Percentiles rank a stretch among this genome's conserved stretches.
phyloP scores from a whole-genome alignment of 768 basidiomycete genomes.

The Galerina sulciceps region DNA sequence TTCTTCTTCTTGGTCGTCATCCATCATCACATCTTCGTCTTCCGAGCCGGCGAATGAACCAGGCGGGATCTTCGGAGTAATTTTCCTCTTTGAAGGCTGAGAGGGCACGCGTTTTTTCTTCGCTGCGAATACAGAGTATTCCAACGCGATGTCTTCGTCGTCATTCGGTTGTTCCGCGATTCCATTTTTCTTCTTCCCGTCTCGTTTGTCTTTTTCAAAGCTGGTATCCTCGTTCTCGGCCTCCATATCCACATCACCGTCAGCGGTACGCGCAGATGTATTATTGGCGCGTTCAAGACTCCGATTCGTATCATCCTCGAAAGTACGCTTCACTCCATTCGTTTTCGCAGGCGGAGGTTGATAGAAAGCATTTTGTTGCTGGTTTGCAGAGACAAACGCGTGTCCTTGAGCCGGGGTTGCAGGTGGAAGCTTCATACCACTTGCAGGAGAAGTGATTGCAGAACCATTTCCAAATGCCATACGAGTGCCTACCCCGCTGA shows the following conservation, averaged over 20 bases:
- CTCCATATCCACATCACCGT: slow-evolving; percentile 27
- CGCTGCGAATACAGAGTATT: slow-evolving; percentile 32
- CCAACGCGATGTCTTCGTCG: slow-evolving; percentile 23
- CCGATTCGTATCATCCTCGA: slow-evolving; percentile 24
- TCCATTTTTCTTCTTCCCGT: slow-evolving; percentile 9
- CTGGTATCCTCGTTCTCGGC: slow-evolving; percentile 18
- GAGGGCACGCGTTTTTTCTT: slow-evolving; percentile 23
- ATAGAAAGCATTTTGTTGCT: slow-evolving; percentile 70
- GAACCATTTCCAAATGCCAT: slow-evolving; percentile 22
- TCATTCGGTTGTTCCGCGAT: slow-evolving; percentile 18
- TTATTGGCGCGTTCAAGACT: slow-evolving; percentile 21
- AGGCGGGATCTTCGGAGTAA: slow-evolving; percentile 40
- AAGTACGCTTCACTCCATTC: slow-evolving; percentile 37
- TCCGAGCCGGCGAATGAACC: slow-evolving; percentile 17
- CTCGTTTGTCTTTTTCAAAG: slow-evolving; percentile 21
- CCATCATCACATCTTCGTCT: slow-evolving; percentile 31
- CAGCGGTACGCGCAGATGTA: slow-evolving; percentile 11
- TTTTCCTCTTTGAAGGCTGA: slow-evolving; percentile 28
- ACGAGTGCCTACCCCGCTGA: slow-evolving; percentile 31
- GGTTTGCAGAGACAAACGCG: slow-evolving; percentile 53
- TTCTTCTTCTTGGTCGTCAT: slow-evolving; percentile 22
- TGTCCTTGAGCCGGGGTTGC: slow-evolving; percentile 24
- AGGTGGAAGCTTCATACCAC: slow-evolving; percentile 30
- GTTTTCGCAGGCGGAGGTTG: slow-evolving; percentile 45
- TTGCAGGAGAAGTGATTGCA: slow-evolving; percentile 31